Evolutionary conservation across 371 early-diverging fungal species (phyloP).

Genomic region (Mortierella sp.): DNA sequence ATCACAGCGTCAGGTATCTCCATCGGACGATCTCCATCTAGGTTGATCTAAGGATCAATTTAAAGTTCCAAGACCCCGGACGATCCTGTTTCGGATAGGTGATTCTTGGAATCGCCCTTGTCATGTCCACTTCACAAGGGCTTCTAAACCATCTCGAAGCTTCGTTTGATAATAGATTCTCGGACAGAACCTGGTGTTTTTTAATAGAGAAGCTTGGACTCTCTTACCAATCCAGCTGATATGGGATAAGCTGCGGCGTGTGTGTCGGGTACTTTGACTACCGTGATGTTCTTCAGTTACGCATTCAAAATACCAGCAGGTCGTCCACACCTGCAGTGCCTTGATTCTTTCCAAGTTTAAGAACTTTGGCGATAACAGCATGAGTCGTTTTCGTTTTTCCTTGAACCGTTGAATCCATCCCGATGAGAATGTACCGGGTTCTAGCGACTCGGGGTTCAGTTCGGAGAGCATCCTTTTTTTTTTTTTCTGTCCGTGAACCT

Average conservation of each 20-base stretch:
- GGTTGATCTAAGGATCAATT: too few species aligned
- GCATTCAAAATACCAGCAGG: neutral
- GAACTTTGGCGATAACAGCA: neutral
- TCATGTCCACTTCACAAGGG: too few species aligned
- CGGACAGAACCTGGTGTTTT: too few species aligned
- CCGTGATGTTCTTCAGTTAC: neutral
- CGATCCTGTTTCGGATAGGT: too few species aligned
- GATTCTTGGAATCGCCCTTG: too few species aligned
- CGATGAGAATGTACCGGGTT: slow-evolving; percentile 1
- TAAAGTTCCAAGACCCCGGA: too few species aligned
- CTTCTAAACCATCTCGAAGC: too few species aligned
- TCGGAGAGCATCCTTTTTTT: slow-evolving; percentile 6
- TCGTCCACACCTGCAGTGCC: slow-evolving; percentile 7
- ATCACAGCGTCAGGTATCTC: too few species aligned
- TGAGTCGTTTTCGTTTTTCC: neutral
- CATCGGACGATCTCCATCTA: too few species aligned
- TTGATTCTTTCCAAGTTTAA: neutral
- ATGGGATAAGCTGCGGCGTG: neutral
- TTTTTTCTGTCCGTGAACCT: too few species aligned
- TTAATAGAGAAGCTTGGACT: slow-evolving; percentile 4
- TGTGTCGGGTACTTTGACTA: neutral
- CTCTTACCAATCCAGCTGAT: neutral
- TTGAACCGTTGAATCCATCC: slow-evolving; percentile 8
- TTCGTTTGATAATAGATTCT: too few species aligned
- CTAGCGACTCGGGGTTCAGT: neutral